phyloP scores from a whole-genome alignment of 2,329 filamentous ascomycete genomes.

The Apiospora marii region DNA sequence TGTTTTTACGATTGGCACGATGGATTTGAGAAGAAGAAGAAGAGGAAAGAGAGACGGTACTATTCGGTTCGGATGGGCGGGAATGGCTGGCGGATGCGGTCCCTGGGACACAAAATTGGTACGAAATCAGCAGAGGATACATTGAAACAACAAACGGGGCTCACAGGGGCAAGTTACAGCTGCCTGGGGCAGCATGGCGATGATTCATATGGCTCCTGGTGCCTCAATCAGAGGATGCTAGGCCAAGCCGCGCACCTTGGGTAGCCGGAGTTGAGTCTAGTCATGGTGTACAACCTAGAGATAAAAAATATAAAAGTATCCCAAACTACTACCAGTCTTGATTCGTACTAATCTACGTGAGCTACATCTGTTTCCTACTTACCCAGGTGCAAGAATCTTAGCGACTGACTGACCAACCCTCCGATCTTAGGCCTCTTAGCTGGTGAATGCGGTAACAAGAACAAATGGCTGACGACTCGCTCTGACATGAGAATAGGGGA shows the following conservation, averaged over 20 bases:
- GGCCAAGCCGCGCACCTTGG: background rate
- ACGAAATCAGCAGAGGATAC: slow-evolving; percentile 4
- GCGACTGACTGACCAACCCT: no score
- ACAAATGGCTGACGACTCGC: background rate
- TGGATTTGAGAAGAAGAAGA: slow-evolving; percentile 24
- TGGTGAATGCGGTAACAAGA: background rate
- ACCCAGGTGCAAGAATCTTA: no score
- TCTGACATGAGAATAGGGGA: no score
- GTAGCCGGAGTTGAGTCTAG: background rate
- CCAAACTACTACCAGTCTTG: background rate
- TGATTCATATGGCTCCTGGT: background rate
- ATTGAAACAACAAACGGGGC: background rate
- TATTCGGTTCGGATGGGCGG: background rate
- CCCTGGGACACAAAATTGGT: slow-evolving; percentile 12
- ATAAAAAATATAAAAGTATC: slow-evolving; percentile 21
- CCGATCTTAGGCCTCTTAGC: background rate
- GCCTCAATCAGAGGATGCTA: background rate
- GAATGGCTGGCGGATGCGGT: background rate
- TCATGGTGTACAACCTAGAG: background rate
- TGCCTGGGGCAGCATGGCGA: background rate
- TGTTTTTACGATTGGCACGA: slow-evolving; percentile 40
- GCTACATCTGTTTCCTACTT: background rate
- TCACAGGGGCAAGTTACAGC: background rate
- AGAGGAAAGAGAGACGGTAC: background rate
- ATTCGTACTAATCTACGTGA: background rate